Evolutionary conservation across 1,284 basidiomycete species (phyloP).

Genomic region (Trichosporon sp.): DNA sequence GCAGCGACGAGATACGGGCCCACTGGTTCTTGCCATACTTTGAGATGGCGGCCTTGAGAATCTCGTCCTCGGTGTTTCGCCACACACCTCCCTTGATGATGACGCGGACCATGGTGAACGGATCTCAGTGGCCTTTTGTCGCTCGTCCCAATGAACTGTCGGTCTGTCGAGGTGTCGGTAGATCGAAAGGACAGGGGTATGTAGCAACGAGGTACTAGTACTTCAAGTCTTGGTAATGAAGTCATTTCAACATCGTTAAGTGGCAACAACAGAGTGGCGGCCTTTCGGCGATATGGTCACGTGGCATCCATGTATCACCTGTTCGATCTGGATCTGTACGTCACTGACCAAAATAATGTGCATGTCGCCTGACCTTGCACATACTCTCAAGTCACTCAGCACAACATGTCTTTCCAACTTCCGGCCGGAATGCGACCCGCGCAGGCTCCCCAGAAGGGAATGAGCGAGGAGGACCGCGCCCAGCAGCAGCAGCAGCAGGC

Average conservation of each 20-base stretch:
- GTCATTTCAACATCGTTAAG: neutral
- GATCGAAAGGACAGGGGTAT: neutral
- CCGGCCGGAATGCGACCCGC: conserved; percentile 42
- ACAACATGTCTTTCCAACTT: conserved; percentile 47
- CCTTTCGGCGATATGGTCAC: conserved; percentile 1
- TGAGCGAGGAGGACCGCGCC: conserved; percentile 33
- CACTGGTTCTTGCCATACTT: conserved; percentile 91
- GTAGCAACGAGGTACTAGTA: neutral
- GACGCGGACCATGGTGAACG: conserved; percentile 60
- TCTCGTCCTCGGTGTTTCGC: conserved; percentile 71
- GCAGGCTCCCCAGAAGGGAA: conserved; percentile 14
- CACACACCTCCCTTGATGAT: conserved; percentile 84
- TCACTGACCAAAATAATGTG: neutral
- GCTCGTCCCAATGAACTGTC: neutral
- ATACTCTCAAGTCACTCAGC: neutral
- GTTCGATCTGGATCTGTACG: neutral
- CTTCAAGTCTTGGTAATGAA: neutral
- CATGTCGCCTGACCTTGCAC: neutral
- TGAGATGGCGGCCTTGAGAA: conserved; percentile 92
- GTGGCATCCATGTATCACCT: neutral
- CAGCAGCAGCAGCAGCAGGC: conserved; percentile 43
- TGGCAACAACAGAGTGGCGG: neutral
- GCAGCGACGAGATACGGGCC: conserved; percentile 95
- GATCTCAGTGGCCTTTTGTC: conserved; percentile 9
- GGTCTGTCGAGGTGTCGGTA: neutral